Conservation (phyloP, 257 asterid genomes). For the Haberlea rhodopensis region DNA sequence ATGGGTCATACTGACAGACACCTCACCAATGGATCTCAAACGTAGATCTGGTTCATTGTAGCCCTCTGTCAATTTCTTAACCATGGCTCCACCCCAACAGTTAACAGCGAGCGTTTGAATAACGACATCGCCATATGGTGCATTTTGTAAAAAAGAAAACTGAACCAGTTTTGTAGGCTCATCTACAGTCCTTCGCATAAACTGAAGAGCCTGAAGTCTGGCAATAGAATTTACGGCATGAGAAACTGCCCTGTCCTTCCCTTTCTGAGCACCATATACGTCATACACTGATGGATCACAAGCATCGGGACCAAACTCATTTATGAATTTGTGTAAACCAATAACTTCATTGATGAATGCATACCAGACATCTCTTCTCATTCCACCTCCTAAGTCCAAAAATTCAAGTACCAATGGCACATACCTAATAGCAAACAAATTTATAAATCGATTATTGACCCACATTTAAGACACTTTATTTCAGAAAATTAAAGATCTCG, state of each 20-base stretch:
- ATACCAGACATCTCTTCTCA: constrained; percentile 95
- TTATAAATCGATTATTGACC: constrained; percentile 1
- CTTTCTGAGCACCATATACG: constrained; percentile 74
- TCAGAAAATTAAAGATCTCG: background rate
- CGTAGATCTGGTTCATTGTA: constrained; percentile 29
- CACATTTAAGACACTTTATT: too few relatives aligned
- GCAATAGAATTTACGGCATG: constrained; percentile 63
- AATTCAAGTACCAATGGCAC: constrained; percentile 72
- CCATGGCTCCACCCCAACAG: constrained; percentile 83
- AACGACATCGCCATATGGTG: constrained; percentile 81
- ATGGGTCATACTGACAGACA: constrained; percentile 44
- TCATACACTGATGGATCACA: constrained; percentile 58
- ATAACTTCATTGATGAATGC: constrained; percentile 76
- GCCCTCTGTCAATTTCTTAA: constrained; percentile 36
- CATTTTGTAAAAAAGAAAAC: constrained; percentile 63
- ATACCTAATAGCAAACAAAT: constrained; percentile 42
- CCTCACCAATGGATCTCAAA: constrained; percentile 37
- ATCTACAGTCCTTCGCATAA: constrained; percentile 64
- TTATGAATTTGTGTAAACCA: constrained; percentile 59
- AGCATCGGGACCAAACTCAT: constrained; percentile 72
- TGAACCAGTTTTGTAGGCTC: constrained; percentile 84
- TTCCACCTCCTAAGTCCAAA: constrained; percentile 83
- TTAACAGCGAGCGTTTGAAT: constrained; percentile 85
- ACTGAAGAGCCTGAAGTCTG: constrained; percentile 88
- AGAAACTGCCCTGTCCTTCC: constrained; percentile 59